Evolutionary conservation across 805 yeast species (phyloP), one percentile per base, ranked within the genome.

Genomic region (Pichia thaimueangensis): DNA sequence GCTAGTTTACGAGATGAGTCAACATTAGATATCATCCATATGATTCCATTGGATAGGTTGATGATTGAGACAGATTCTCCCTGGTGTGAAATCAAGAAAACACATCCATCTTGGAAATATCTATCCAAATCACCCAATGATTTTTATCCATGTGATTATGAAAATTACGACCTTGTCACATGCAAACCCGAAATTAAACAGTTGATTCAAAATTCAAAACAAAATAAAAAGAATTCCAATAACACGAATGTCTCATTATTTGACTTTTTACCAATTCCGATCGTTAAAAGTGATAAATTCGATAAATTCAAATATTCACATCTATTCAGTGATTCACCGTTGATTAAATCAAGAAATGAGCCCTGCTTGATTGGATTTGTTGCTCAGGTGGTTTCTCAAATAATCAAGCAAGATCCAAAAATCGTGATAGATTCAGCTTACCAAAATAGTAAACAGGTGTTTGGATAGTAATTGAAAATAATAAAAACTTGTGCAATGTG

Each of bases 21-120:
- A 48, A 87, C 85, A 55, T 63, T 88, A 12, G 69, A 71, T 22
- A 87, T 81, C 20, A 86, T 81, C 0, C 63, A 66, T 32, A 54
- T 59, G 20, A 74, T 93, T n/a, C 97, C 97, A 0, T 54, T 78
- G 8, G 76, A 79, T 5, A 73, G 70, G 53, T 60, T 93, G 33
- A 63, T 91, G 71, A 73, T 93, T 9, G 99, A 93, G 58, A 91
- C 97, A 0, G 98, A 93, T 63, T 88, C 97, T 3, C 98, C 99
- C 1, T 93, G 98, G 98, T 93, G 99, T 66, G 97, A 89, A 57
- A 77, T 93, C 35, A 71, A 94, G 45, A 84, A 77, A 50, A 73
- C 93, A 9, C 96, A 87, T 58, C 86, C 87, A 2, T 74, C 93
- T 13, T 78, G 75, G 62, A 65, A 75, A 48, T 71, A 67, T 47